Base-by-base conservation (phyloP, 352 stramenopile species). In the Globisporangium okanoganense region DNA sequence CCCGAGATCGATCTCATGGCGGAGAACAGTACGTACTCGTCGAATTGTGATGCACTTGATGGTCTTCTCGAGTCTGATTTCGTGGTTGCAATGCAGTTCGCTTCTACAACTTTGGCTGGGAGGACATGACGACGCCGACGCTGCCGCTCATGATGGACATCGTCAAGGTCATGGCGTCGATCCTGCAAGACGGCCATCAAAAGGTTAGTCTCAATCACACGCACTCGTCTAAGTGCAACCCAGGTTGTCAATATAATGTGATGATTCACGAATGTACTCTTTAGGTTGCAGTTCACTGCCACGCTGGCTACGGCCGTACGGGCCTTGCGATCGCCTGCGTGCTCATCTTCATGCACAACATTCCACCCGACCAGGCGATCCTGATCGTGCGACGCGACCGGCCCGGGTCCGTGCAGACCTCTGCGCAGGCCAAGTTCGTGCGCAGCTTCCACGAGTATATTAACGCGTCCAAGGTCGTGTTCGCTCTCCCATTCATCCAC, bases 21-120 rank as follows among this genome's bases (percentile, higher is more conserved):
- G 20, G 71, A 93, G 63, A 90, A 85, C 56, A 96, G 88, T 97
- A 67, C 54, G 49, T 57, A 1, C 16, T 50, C 22, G 22, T 16
- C 5, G 7, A 5, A 5, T 55, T 52, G 9, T 12, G n/a, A n/a
- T n/a, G n/a, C n/a, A 8, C 31, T 27, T 44, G 33, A 41, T 12
- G 18, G 22, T 3, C 14, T 56, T 47, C 7, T 25, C 29, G 6
- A 20, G 36, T 25, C 12, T 54, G 29, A 35, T 18, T 24, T 55
- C 44, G 31, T 20, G 43, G 3, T 40, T 25, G 41, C 12, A 36
- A 24, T 24, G 13, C 57, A 96, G 88, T 97, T 53, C 79, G 75
- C 16, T 95, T 96, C 66, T 94, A 90, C 71, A 97, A 97, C 61
- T 97, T 96, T 73, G 82, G 82, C 1, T 97, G 89, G 89, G 87